A percentile compares a stretch with the other conserved stretches of the same genome.
Conservation (phyloP, 192 early-diverging fungal genomes). For the Rhizophagus sp. region DNA sequence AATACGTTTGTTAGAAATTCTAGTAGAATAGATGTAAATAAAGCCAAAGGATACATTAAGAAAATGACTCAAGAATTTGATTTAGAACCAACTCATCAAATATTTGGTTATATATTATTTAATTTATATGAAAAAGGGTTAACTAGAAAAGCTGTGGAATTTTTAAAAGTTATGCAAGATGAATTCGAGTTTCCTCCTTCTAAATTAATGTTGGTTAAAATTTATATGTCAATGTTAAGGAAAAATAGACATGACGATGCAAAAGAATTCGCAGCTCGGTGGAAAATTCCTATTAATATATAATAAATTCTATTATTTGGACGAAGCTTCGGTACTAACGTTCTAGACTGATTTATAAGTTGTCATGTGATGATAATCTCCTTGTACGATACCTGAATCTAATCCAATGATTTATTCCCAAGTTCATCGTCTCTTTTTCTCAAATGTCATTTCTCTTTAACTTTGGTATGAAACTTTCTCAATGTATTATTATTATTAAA, state of each 20-base stretch:
- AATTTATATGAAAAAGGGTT: neutral
- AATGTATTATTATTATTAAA: neutral
- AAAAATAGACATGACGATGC: conserved; percentile 7
- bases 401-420: neutral
- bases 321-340: too few species aligned
- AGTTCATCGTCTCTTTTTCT: too few species aligned
- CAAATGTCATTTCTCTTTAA: neutral
- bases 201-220: neutral
- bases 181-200: neutral
- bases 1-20: conserved; percentile 9
- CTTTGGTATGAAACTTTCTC: neutral
- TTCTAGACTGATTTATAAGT: neutral
- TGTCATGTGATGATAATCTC: neutral
- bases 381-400: neutral
- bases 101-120: neutral
- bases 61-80: neutral
- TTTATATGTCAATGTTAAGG: conserved; percentile 7
- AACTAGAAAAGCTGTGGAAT: neutral
- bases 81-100: neutral
- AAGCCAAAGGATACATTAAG: conserved; percentile 3
- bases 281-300: neutral
- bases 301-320: too few species aligned
- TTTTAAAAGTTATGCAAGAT: neutral
- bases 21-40: neutral
- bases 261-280: neutral